Percentiles rank a stretch among this genome's conserved stretches.
Evolutionary conservation across 2,329 filamentous ascomycete genomes (phyloP).

Genomic region (Botrytis elliptica): DNA sequence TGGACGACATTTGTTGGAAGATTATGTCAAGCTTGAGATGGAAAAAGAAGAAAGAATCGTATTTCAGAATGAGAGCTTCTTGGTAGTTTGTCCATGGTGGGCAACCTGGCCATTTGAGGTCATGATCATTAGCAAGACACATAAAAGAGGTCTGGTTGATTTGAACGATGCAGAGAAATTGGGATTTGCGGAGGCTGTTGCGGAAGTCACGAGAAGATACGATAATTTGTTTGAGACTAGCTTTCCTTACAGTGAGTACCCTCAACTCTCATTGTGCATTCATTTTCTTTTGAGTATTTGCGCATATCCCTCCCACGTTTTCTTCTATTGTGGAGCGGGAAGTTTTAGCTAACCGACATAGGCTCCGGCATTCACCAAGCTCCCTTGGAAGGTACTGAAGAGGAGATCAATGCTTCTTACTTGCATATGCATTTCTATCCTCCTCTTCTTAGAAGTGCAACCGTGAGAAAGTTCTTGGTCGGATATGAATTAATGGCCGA

Average conservation of each 20-base stretch:
- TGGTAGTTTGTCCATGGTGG: constrained; percentile 96
- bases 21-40: constrained; percentile 77
- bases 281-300: neutral
- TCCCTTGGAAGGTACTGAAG: constrained; percentile 74
- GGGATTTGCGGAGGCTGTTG: constrained; percentile 77
- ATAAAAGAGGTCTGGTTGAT: constrained; percentile 83
- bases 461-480: constrained; percentile 92
- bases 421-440: constrained; percentile 99
- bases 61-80: constrained; percentile 80
- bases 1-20: constrained; percentile 74
- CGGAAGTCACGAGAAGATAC: constrained; percentile 86
- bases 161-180: constrained; percentile 68
- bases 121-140: constrained; percentile 80
- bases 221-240: constrained; percentile 96
- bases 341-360: constrained; percentile 35
- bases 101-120: constrained; percentile 96
- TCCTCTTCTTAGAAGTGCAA: constrained; percentile 85
- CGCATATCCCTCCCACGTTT: neutral
- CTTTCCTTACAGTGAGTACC: constrained; percentile 80
- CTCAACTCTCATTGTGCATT: neutral
- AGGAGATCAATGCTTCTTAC: constrained; percentile 84
- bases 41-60: constrained; percentile 82
- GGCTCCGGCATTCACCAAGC: constrained; percentile 95
- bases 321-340: neutral
- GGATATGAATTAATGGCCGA: constrained; percentile 96